phyloP scores from a whole-genome alignment of 306 rosid genomes.

The Geum urbanum region DNA sequence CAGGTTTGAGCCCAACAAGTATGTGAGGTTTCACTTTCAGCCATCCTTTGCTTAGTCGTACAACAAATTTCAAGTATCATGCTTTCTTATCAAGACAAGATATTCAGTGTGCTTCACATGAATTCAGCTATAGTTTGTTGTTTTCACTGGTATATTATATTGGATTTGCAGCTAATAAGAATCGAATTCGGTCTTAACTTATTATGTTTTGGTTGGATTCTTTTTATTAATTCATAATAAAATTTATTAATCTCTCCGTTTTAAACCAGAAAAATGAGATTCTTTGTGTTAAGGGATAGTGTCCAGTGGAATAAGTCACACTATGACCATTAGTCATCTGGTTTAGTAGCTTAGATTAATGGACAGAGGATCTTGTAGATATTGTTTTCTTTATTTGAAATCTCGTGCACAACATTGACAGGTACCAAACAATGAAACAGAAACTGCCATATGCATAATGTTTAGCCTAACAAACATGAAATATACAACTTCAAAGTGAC shows the following conservation, averaged over 20 bases:
- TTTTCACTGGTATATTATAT: no score
- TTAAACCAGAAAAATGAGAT: neutral
- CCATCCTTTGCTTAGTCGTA: neutral
- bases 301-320: neutral
- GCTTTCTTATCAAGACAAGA: no score
- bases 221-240: no score
- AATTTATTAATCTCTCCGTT: neutral
- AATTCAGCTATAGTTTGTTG: no score
- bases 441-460: neutral
- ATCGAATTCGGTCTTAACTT: no score
- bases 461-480: conserved; percentile 1
- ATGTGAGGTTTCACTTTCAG: neutral
- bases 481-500: neutral
- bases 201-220: no score
- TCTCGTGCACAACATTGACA: conserved; percentile 12
- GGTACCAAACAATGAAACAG: conserved; percentile 27
- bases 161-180: no score
- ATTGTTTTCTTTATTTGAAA: neutral
- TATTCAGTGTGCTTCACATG: no score
- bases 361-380: neutral
- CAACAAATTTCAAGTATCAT: no score
- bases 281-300: neutral
- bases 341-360: neutral
- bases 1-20: neutral
- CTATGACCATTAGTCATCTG: neutral